A percentile compares a stretch with the other conserved stretches of the same genome.
Evolutionary conservation across 192 early-diverging fungal genomes (phyloP).

Genomic region (Dimargaris xerosporica): DNA sequence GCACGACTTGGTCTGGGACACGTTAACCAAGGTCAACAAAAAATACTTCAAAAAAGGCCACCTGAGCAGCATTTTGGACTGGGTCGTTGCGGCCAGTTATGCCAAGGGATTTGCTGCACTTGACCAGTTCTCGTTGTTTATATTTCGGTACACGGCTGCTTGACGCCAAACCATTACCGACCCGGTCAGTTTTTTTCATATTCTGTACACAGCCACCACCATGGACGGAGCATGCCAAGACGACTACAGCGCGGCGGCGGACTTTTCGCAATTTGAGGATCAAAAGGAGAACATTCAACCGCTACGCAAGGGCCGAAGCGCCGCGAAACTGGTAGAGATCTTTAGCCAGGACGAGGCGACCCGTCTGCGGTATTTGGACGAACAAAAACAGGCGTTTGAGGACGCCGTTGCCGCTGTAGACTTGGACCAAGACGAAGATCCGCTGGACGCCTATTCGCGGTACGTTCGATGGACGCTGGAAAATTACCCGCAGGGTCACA

Average conservation of each 20-base stretch:
- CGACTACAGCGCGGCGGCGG: constrained; percentile 12
- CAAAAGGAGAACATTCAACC: constrained; percentile 72
- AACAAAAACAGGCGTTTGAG: constrained; percentile 22
- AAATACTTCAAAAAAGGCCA: too few species aligned
- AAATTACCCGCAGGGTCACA: constrained; percentile 39
- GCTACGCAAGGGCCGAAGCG: constrained; percentile 43
- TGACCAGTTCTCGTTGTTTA: too few species aligned
- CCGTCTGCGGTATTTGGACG: constrained; percentile 18
- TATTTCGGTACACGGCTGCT: too few species aligned
- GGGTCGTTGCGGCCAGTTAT: too few species aligned
- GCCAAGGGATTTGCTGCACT: too few species aligned
- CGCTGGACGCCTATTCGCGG: constrained; percentile 39
- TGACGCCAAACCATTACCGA: too few species aligned
- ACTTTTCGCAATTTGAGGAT: constrained; percentile 39
- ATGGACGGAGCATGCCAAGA: constrained; percentile 10
- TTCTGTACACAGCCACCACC: neutral
- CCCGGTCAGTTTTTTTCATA: neutral
- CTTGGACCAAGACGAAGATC: constrained; percentile 26
- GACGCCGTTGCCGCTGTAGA: constrained; percentile 20
- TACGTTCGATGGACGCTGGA: constrained; percentile 47
- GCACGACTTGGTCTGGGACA: too few species aligned
- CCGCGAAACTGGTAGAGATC: constrained; percentile 24
- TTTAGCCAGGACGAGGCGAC: constrained; percentile 16
- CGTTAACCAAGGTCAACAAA: too few species aligned
- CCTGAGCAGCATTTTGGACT: too few species aligned